These are phyloP conservation scores for Cytospora chrysosperma DNA, from an alignment of 2,329 filamentous ascomycete genomes.

Conservation along the genomic window DNA sequence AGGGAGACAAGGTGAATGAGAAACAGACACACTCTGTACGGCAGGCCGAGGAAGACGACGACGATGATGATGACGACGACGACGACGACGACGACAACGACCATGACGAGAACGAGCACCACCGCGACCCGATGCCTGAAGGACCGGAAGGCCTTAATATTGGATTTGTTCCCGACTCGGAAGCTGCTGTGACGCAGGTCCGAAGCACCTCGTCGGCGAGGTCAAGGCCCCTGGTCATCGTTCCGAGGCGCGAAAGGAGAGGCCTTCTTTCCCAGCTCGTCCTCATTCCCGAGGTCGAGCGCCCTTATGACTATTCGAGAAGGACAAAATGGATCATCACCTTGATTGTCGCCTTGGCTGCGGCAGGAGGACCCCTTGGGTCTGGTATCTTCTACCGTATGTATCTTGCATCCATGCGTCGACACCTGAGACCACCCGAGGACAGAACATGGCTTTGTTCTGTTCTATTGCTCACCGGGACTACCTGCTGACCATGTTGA, in stretches of 20 bases:
- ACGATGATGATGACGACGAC: slow-evolving; percentile 21
- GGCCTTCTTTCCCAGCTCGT: slow-evolving; percentile 71
- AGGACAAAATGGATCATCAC: slow-evolving; percentile 85
- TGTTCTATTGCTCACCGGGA: slow-evolving; percentile 3
- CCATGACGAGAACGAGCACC: slow-evolving; percentile 21
- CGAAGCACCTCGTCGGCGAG: slow-evolving; percentile 37
- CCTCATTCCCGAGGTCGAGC: slow-evolving; percentile 74
- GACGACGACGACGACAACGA: slow-evolving; percentile 15
- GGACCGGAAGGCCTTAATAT: slow-evolving; percentile 20
- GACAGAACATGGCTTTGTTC: too few relatives aligned
- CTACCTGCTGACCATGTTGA: slow-evolving; percentile 13
- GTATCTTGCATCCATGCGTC: slow-evolving; percentile 34
- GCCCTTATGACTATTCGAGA: slow-evolving; percentile 70
- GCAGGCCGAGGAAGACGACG: slow-evolving; percentile 4
- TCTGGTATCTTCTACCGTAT: slow-evolving; percentile 80
- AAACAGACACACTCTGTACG: background rate
- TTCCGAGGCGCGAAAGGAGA: slow-evolving; percentile 54
- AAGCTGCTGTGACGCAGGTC: slow-evolving; percentile 6
- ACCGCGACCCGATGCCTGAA: slow-evolving; percentile 20
- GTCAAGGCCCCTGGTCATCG: slow-evolving; percentile 38
- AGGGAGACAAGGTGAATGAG: background rate
- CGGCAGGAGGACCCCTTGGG: slow-evolving; percentile 76
- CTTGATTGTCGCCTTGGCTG: slow-evolving; percentile 72
- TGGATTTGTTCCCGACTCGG: slow-evolving; percentile 10
- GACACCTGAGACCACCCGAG: background rate